Base-by-base conservation (phyloP, 2,329 filamentous ascomycete genomes). In the Trichoderma hamatum region DNA sequence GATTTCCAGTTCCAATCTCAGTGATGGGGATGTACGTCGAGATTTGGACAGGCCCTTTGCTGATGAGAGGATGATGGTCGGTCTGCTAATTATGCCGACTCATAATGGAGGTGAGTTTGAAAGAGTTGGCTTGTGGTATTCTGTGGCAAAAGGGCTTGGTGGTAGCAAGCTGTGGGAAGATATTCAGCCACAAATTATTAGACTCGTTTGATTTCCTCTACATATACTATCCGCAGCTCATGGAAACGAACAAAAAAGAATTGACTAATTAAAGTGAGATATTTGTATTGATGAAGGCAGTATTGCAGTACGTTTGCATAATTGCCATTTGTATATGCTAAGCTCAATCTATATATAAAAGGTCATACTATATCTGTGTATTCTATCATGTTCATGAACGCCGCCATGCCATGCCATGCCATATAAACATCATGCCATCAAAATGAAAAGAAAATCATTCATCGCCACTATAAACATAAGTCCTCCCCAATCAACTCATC, bases 351-450 rank as follows among this genome's bases (percentile, higher is more conserved):
- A 62, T 62, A 14, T 51, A 24, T 62, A 62, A 52, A 30, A 16
- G 24, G 13, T 28, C 51, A 54, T 28, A 28, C 6, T 39, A 32
- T 28, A 11, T 39, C 30, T 43, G 14, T 43, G 19, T 43, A 43
- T 24, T 55, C 62, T 65, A 43, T 43, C 3, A n/a, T 43, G 39
- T 32, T 28, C 51, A 28, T 39, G 21, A 65, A 65, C 61, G 61
- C 62, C 51, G 46, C 51, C 34, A 28, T 56, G 52, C 62, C 49
- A 66, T 54, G 62, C 51, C 62, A 56, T 21, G 26, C 52, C 52
- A 58, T 66, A 58, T 26, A 66, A 49, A 58, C 61, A 64, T 32
- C 52, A 58, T 56, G 19, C 52, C 43, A 43, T 66, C 51, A 56
- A 54, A 55, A 26, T 36, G 24, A 55, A 19, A 13, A n/a, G 2